Base-by-base conservation (phyloP, 805 yeast species). In the Pichia deserticola region DNA sequence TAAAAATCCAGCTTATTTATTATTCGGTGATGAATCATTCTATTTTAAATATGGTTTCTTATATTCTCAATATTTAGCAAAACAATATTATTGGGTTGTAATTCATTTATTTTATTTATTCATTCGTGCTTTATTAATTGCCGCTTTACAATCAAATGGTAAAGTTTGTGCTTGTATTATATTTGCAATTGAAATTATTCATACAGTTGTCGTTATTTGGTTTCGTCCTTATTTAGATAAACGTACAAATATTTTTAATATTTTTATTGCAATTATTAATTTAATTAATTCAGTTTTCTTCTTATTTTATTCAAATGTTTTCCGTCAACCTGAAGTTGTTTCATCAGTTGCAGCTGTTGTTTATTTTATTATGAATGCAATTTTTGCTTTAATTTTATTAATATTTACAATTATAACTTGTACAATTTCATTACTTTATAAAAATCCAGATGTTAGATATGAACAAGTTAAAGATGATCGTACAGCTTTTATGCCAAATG, bases 381-480 rank as follows among this genome's bases (percentile, higher is more conserved):
- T 81, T 0, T 86, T 89, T 67, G 92, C 97, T 4, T 74, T 88
- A 56, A 77, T 87, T 60, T 75, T 92, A 60, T 71, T 93, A 63
- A 71, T 93, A 44, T 84, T 90, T 75, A 89, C 96, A 42, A 82
- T 93, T 58, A 80, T 89, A 37, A 86, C 96, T 1, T 90, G 98
- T 71, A 72, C 82, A 6, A 72, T 89, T 67, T 96, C 97, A 0
- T 67, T 93, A 59, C 57, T 90, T 34, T 84, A 86, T 66, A 89
- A 86, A 74, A 89, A 93, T 66, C 98, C 99, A 47, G 99, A 93
- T 68, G 81, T 92, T 9, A 79, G 96, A 59, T 93, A 93, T 71
- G 92, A 89, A 70, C 98, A 97, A 54, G 86, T 92, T 85, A 86
- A 85, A 59, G 99, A 93, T 67, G 99, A 93, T 64, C 81, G 99